Conservation (phyloP, 495 filamentous ascomycete species). For the Xylaria scruposa region DNA sequence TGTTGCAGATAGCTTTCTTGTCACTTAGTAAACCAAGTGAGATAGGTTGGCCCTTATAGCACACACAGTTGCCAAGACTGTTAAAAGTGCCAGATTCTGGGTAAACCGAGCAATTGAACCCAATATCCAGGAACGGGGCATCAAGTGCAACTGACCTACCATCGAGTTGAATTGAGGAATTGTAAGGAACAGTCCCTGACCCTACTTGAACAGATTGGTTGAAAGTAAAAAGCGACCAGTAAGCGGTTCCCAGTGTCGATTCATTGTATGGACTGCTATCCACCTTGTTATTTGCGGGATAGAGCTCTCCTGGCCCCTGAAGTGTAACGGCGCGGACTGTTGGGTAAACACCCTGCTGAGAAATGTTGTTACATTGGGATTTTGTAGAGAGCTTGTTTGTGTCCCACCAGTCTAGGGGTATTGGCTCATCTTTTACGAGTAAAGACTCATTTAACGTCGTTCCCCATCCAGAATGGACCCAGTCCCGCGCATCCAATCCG, state of each 20-base stretch:
- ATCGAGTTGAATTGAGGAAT: background rate
- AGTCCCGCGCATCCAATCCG: background rate
- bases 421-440: background rate
- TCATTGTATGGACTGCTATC: constrained; percentile 4
- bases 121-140: constrained; percentile 2
- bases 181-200: background rate
- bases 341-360: background rate
- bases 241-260: background rate
- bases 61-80: constrained; percentile 6
- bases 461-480: background rate
- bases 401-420: background rate
- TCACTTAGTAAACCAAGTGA: background rate
- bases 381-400: background rate
- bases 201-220: background rate
- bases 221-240: background rate
- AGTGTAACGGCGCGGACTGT: constrained; percentile 3
- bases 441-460: background rate
- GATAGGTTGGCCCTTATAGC: constrained; percentile 11
- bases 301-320: background rate
- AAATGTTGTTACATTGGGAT: background rate
- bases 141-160: background rate
- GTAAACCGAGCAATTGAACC: background rate
- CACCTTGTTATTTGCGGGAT: background rate
- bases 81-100: background rate
- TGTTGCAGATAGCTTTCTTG: constrained; percentile 10